These are phyloP conservation scores for Parafenestella ontariensis DNA, from an alignment of 2,329 filamentous ascomycete species.

Conservation along the genomic window DNA sequence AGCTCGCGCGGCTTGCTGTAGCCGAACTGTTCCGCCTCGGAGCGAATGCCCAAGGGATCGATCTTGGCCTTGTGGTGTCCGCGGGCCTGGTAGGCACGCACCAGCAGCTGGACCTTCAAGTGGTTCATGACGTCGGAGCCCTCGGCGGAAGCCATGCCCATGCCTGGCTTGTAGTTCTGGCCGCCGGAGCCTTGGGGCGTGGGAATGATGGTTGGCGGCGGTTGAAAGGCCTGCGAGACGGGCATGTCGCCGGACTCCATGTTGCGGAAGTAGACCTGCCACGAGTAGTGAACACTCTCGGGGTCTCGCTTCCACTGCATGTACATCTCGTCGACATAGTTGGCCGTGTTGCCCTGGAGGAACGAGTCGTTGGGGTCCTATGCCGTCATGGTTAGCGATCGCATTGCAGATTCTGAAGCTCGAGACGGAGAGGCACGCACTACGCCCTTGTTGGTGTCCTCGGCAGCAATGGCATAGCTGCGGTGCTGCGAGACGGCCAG, in stretches of 20 bases:
- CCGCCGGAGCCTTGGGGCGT: slow-evolving; percentile 77
- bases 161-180: slow-evolving; percentile 72
- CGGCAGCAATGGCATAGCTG: slow-evolving; percentile 65
- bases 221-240: slow-evolving; percentile 94
- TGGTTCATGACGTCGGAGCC: slow-evolving; percentile 92
- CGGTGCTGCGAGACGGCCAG: slow-evolving; percentile 58
- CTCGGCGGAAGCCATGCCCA: slow-evolving; percentile 69
- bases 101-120: slow-evolving; percentile 95
- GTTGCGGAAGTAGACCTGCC: slow-evolving; percentile 99
- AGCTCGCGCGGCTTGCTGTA: slow-evolving; percentile 92
- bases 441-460: slow-evolving; percentile 67
- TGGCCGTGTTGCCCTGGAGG: slow-evolving; percentile 93
- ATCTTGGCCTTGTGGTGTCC: slow-evolving; percentile 99
- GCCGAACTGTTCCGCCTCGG: slow-evolving; percentile 81
- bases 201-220: slow-evolving; percentile 89
- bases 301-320: slow-evolving; percentile 96
- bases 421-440: slow-evolving; percentile 52
- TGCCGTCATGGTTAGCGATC: slow-evolving; percentile 37
- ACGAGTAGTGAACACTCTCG: slow-evolving; percentile 92
- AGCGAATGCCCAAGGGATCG: slow-evolving; percentile 92
- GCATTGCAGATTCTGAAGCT: slow-evolving; percentile 16
- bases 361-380: slow-evolving; percentile 93
- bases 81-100: slow-evolving; percentile 96
- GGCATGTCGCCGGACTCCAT: slow-evolving; percentile 99
- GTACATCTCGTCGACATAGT: slow-evolving; percentile 99